Evolutionary conservation across 306 rosid genomes (phyloP).

Genomic region (Psophocarpus tetragonolobus): DNA sequence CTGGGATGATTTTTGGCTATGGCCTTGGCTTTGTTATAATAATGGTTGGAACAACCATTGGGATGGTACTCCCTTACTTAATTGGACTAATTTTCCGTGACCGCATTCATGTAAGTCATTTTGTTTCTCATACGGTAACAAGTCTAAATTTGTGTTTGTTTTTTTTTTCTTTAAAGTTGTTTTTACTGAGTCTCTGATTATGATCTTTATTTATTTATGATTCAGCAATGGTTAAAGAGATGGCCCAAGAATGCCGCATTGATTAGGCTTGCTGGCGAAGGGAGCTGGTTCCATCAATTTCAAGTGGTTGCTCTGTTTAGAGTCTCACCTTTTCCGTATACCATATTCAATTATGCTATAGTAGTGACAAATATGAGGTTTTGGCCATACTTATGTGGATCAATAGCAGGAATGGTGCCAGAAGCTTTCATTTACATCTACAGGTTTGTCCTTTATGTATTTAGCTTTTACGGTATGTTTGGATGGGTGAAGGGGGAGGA

Average conservation of each 20-base stretch:
- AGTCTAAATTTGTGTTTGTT: not conserved
- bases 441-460: slow-evolving; percentile 54
- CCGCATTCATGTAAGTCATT: slow-evolving; percentile 81
- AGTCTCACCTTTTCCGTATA: slow-evolving; percentile 95
- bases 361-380: slow-evolving; percentile 90
- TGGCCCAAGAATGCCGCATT: slow-evolving; percentile 93
- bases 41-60: slow-evolving; percentile 95
- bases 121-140: not conserved
- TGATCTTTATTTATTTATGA: slow-evolving; percentile 29
- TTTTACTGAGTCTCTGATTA: not conserved
- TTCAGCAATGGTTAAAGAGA: slow-evolving; percentile 86
- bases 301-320: slow-evolving; percentile 87
- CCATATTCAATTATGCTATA: slow-evolving; percentile 94
- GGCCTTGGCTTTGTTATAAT: slow-evolving; percentile 90
- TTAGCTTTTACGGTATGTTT: slow-evolving; percentile 1
- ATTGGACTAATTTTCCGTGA: slow-evolving; percentile 84
- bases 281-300: slow-evolving; percentile 90
- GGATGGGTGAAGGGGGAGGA: not conserved
- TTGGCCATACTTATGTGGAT: slow-evolving; percentile 96
- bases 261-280: slow-evolving; percentile 94
- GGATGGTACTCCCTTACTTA: slow-evolving; percentile 93
- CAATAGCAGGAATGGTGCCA: slow-evolving; percentile 95
- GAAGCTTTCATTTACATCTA: slow-evolving; percentile 96
- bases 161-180: not conserved
- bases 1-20: slow-evolving; percentile 98